Percentiles rank a stretch among this genome's conserved stretches.
phyloP scores from a whole-genome alignment of 306 rosid genomes.

The Quercus engelmannii region DNA sequence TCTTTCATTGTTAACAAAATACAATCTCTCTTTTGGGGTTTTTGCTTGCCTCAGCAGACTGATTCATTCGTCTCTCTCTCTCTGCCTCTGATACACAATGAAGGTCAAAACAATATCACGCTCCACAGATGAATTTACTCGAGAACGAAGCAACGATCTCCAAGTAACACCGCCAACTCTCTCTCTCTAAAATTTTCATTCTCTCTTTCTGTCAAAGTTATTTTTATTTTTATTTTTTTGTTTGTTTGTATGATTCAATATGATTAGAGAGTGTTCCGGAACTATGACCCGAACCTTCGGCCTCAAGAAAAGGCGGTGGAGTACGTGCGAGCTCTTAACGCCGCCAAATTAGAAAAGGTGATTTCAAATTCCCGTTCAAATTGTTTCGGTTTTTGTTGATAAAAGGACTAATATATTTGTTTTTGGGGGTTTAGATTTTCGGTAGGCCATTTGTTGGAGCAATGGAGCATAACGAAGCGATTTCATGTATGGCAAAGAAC shows the following conservation, averaged over 20 bases:
- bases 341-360: conserved; percentile 89
- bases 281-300: conserved; percentile 79
- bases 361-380: background rate
- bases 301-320: conserved; percentile 88
- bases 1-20: background rate
- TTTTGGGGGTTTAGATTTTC: conserved; percentile 49
- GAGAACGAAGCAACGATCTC: conserved; percentile 92
- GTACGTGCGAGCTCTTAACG: conserved; percentile 84
- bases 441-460: conserved; percentile 94
- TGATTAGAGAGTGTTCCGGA: conserved; percentile 74
- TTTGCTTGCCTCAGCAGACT: background rate
- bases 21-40: background rate
- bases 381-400: background rate
- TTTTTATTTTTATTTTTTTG: background rate
- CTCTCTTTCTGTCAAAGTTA: background rate
- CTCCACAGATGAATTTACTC: conserved; percentile 73
- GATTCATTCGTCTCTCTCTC: background rate
- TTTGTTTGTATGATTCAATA: background rate
- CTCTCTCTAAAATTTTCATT: background rate
- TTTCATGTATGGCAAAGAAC: conserved; percentile 86
- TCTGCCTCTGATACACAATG: conserved; percentile 26
- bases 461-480: conserved; percentile 85
- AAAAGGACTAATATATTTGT: no score
- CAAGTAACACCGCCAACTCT: conserved; percentile 43
- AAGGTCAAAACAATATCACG: conserved; percentile 88